Evolutionary conservation across 2,329 filamentous ascomycete species (phyloP), one percentile per base, ranked within the genome.

Genomic region (Fusarium sublunatum): DNA sequence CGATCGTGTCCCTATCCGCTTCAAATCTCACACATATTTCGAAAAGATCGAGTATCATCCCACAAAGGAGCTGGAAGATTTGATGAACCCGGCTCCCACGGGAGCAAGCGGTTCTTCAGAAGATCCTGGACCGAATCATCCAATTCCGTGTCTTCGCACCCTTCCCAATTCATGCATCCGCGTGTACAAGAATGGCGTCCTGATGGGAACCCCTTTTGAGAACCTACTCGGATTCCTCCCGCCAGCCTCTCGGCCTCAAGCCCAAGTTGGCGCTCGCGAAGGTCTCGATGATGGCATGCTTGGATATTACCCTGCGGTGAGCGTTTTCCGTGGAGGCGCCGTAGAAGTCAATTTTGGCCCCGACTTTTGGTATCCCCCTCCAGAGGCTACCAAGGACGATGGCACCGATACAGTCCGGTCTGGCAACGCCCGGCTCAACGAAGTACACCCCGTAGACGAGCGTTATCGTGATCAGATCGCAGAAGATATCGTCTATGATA

Each of bases 301-400:
- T 2, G 96, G 95, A 10, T 99, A 99, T 78, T 97, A 96, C 72
- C 95, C 95, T 2, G 92, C 93, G 22, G 88, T 99, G 19, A 95
- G 93, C 69, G 91, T 95, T 22, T 98, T 97, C 78, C 88, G 91
- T 40, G 94, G 93, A 48, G 95, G 94, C 24, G 91, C 93, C 2
- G 93, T 91, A 13, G 91, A 98, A 75, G 89, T 94, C 70, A 97
- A 97, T 76, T 97, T 99, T 73, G 94, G 95, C 1, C 93, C 92
- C 0, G 84, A 95, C 29, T 98, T 97, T 80, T 97, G 93, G 93
- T 91, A 83, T 73, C 92, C 93, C 13, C 93, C 93, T 1, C 83
- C 87, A 4, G 81, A 83, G 44, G 78, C 77, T 29, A 74, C 78
- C n/a, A 74, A 75, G 13, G 73, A 75, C 25, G 77, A 76, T 10